These are phyloP conservation scores for Penicillium diatomitis DNA, from an alignment of 495 filamentous ascomycete species.

Conservation along the genomic window DNA sequence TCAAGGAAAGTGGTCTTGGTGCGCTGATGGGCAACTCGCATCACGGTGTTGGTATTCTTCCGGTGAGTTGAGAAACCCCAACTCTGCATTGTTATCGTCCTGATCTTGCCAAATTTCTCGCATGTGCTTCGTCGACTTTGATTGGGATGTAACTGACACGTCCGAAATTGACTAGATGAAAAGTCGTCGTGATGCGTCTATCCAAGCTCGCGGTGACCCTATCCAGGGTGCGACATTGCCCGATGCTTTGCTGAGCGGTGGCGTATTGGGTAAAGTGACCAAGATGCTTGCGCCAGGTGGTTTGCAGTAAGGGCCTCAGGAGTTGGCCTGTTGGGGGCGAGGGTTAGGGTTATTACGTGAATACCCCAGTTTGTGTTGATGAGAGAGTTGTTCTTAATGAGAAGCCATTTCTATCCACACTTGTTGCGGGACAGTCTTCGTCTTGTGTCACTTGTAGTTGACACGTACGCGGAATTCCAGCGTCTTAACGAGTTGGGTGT, in stretches of 20 bases:
- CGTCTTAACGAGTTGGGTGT: too few species aligned
- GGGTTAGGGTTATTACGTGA: too few species aligned
- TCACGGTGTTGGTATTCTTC: slow-evolving; percentile 17
- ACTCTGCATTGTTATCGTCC: too few species aligned
- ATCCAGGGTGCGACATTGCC: slow-evolving; percentile 16
- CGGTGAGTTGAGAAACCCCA: slow-evolving; percentile 4
- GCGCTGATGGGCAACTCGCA: slow-evolving; percentile 9
- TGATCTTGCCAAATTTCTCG: not conserved
- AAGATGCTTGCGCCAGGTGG: slow-evolving; percentile 7
- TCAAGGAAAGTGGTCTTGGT: slow-evolving; percentile 11
- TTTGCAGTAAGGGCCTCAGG: not conserved
- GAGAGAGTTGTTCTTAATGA: too few species aligned
- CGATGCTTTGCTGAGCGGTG: slow-evolving; percentile 10
- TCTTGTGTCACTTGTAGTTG: too few species aligned
- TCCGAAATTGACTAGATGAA: slow-evolving; percentile 5
- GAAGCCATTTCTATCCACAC: too few species aligned
- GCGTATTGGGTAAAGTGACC: slow-evolving; percentile 11
- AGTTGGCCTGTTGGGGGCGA: not conserved
- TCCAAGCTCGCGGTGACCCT: slow-evolving; percentile 10
- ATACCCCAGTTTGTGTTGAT: too few species aligned
- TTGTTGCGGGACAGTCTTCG: too few species aligned
- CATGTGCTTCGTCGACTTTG: too few species aligned
- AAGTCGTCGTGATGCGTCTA: slow-evolving; percentile 8
- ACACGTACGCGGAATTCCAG: too few species aligned
- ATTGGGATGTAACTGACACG: not conserved